A percentile compares a stretch with the other conserved stretches of the same genome.
These are phyloP conservation scores for Podospora comata DNA, from an alignment of 495 filamentous ascomycete genomes.

Conservation along the genomic window DNA sequence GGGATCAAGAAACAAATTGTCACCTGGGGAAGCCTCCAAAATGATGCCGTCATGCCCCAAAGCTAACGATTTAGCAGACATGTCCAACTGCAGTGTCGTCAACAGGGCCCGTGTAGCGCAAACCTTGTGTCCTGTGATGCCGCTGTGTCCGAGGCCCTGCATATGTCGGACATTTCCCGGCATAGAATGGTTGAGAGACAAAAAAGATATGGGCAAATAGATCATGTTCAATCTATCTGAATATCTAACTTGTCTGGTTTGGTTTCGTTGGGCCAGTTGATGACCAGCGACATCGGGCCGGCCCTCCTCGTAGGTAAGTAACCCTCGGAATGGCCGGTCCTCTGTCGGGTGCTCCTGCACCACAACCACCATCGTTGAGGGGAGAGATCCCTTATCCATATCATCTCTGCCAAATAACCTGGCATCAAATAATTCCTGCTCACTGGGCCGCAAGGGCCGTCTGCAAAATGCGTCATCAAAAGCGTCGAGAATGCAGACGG, in stretches of 20 bases:
- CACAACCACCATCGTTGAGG: conserved; percentile 29
- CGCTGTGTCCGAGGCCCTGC: background rate
- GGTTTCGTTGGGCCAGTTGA: conserved; percentile 32
- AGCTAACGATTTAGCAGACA: background rate
- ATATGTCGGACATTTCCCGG: background rate
- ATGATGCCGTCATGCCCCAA: background rate
- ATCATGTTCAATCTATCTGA: conserved; percentile 10
- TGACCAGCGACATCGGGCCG: conserved; percentile 25
- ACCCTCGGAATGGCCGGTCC: conserved; percentile 15
- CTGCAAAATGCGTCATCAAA: background rate
- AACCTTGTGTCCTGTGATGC: conserved; percentile 3
- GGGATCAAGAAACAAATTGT: background rate
- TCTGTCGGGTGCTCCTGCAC: conserved; percentile 25
- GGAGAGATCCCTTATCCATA: conserved; percentile 18
- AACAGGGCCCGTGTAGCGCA: conserved; percentile 3
- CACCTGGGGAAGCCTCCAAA: background rate
- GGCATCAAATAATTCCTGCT: conserved; percentile 8
- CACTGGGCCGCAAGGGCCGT: conserved; percentile 10
- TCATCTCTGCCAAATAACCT: conserved; percentile 15
- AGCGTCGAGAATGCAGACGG: conserved; percentile 9
- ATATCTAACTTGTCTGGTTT: conserved; percentile 8
- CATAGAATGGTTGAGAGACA: background rate
- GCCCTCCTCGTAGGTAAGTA: conserved; percentile 6
- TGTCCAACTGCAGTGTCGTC: background rate
- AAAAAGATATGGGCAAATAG: conserved; percentile 2